These are phyloP conservation scores for Chlorella sp. DNA, from an alignment of 139 green algal species.

Conservation along the genomic window DNA sequence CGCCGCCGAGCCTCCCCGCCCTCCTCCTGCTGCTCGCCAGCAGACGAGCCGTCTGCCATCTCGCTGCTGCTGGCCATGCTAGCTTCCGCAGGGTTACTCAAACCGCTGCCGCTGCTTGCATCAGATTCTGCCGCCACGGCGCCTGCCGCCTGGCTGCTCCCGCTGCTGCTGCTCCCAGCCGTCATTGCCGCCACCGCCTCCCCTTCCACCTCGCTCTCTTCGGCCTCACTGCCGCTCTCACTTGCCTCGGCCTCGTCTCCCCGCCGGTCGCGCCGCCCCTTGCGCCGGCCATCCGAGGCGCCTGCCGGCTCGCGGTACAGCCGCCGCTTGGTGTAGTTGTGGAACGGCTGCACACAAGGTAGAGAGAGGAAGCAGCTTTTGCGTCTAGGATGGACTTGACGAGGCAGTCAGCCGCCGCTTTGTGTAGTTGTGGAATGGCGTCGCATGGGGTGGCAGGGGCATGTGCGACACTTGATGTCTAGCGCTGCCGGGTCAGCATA, in stretches of 20 bases:
- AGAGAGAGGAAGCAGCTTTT: too few relatives aligned
- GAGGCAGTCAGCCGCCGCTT: too few relatives aligned
- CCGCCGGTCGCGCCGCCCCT: background rate
- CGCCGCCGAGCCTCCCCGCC: background rate
- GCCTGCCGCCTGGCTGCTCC: background rate
- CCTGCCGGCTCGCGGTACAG: slow-evolving; percentile 55
- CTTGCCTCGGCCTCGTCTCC: background rate
- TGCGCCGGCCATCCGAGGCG: background rate
- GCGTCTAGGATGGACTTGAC: too few relatives aligned
- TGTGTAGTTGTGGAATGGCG: too few relatives aligned
- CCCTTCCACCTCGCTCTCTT: background rate
- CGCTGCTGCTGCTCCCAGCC: background rate
- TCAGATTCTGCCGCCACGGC: background rate
- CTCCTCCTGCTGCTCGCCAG: background rate
- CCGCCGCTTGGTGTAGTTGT: slow-evolving; percentile 68
- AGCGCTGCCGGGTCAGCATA: too few relatives aligned
- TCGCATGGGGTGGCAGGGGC: too few relatives aligned
- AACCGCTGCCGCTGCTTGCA: background rate
- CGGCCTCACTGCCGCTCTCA: background rate
- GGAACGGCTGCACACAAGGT: slow-evolving; percentile 44
- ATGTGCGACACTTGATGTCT: too few relatives aligned
- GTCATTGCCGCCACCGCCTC: background rate
- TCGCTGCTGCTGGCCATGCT: background rate
- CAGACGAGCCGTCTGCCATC: too few relatives aligned
- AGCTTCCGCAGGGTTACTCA: background rate